These are phyloP conservation scores for Pelargonium cotyledonis DNA, from an alignment of 441 rosid species.

Conservation along the genomic window DNA sequence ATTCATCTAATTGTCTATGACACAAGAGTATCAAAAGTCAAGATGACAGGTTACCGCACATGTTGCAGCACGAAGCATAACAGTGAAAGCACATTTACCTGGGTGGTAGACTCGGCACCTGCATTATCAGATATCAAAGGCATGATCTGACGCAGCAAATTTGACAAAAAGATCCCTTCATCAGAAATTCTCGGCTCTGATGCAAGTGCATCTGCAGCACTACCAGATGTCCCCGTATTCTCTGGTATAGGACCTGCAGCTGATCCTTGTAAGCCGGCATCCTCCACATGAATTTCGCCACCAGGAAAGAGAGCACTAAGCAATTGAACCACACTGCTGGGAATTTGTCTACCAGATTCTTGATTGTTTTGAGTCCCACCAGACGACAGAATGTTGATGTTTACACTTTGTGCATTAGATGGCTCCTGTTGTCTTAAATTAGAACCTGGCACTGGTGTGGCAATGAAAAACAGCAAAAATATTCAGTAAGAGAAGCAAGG, in stretches of 20 bases:
- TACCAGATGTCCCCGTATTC: slow-evolving; percentile 25
- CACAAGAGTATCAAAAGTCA: no score
- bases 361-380: slow-evolving; percentile 35
- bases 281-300: slow-evolving; percentile 49
- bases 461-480: slow-evolving; percentile 12
- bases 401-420: slow-evolving; percentile 31
- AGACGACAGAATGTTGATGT: slow-evolving; percentile 33
- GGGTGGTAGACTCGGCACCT: slow-evolving; percentile 25
- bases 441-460: slow-evolving; percentile 32
- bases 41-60: not conserved
- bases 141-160: slow-evolving; percentile 55
- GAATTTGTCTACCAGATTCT: slow-evolving; percentile 42
- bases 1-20: no score
- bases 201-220: slow-evolving; percentile 21
- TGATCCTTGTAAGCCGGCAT: slow-evolving; percentile 27
- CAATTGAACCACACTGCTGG: slow-evolving; percentile 38
- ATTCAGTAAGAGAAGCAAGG: not conserved
- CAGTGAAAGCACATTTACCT: slow-evolving; percentile 23
- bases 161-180: slow-evolving; percentile 56
- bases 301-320: slow-evolving; percentile 49
- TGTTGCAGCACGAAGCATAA: not conserved
- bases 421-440: slow-evolving; percentile 35
- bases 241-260: slow-evolving; percentile 28
- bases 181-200: slow-evolving; percentile 33
- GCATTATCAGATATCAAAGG: slow-evolving; percentile 41